phyloP scores from a whole-genome alignment of 345 rosid species.

The Cardamine occulta region DNA sequence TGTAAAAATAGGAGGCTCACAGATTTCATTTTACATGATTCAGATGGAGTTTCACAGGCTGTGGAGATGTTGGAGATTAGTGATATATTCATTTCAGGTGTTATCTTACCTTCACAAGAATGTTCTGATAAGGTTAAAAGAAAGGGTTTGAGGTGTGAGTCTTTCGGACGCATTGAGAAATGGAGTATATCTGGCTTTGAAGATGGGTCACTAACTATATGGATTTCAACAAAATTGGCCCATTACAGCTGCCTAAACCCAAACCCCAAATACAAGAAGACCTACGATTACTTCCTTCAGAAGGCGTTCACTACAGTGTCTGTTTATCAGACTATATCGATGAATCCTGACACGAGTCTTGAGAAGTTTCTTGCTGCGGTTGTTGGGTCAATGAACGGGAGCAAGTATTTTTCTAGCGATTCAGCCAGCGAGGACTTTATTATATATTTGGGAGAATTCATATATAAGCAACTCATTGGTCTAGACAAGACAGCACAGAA shows the following conservation, averaged over 20 bases:
- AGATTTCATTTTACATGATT: constrained; percentile 56
- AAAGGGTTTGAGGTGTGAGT: constrained; percentile 54
- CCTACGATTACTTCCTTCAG: constrained; percentile 53
- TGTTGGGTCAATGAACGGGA: constrained; percentile 58
- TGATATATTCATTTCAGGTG: constrained; percentile 58
- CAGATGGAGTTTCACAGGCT: constrained; percentile 43
- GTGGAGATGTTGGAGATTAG: constrained; percentile 61
- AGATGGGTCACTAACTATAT: constrained; percentile 61
- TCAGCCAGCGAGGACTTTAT: constrained; percentile 54
- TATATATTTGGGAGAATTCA: constrained; percentile 63
- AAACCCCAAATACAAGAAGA: constrained; percentile 52
- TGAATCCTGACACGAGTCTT: constrained; percentile 54
- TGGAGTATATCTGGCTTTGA: constrained; percentile 73
- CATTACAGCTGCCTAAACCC: constrained; percentile 64
- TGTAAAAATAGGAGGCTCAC: constrained; percentile 57
- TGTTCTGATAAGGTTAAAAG: constrained; percentile 45
- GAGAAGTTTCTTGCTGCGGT: constrained; percentile 65
- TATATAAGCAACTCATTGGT: constrained; percentile 63
- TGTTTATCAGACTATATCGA: constrained; percentile 65
- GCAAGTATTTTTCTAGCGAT: constrained; percentile 51
- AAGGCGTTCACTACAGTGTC: constrained; percentile 61
- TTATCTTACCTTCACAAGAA: constrained; percentile 53
- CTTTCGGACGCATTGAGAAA: constrained; percentile 55
- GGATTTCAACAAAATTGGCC: constrained; percentile 64
- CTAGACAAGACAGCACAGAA: constrained; percentile 60